Evolutionary conservation across 495 filamentous ascomycete genomes (phyloP), one percentile per base, ranked within the genome.

Genomic region (Baudoinia panamericana): DNA sequence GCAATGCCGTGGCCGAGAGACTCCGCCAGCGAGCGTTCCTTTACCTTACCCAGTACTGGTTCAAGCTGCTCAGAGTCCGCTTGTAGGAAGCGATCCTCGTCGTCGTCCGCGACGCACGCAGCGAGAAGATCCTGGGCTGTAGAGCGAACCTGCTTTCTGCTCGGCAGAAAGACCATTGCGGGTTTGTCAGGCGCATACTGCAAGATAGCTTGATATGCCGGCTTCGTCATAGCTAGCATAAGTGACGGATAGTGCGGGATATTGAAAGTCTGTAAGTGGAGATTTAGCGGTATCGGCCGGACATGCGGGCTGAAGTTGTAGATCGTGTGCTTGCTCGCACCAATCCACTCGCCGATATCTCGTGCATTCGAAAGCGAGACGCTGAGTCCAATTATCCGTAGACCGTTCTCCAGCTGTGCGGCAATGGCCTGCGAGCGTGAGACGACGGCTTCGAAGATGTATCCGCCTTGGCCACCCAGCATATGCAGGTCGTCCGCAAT

Each of bases 181-280:
- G 90, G 86, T 59, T 93, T 92, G 46, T 93, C 78, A 0, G 82
- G 24, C 6, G 92, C 92, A 43, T 87, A 66, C 56, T 86, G 81
- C 13, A 84, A 69, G 41, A 96, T 79, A 0, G 86, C 78, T 39
- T 83, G 68, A 45, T 95, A 96, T 11, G 81, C 75, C 23, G 90
- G 90, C 55, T 92, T 87, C 9, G 87, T 82, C 90, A 99, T 99
- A 8, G 92, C 86, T 38, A 96, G 72, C 92, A 99, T 96, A 26
- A 96, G 66, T 0, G 87, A 95, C 13, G 90, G 92, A 65, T 93
- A 95, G 59, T 99, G 90, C 20, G 90, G 90, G 34, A 95, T 90
- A 22, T 78, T 81, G 63, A 84, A 99, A 2, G 85, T 92, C 57
- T 99, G 90, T 34, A 99, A 82, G 54, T 93, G 84, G 24, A 99